Percentiles rank a stretch among this genome's conserved stretches.
phyloP scores from a whole-genome alignment of 768 basidiomycete species.

The Pleurotus sapidus region DNA sequence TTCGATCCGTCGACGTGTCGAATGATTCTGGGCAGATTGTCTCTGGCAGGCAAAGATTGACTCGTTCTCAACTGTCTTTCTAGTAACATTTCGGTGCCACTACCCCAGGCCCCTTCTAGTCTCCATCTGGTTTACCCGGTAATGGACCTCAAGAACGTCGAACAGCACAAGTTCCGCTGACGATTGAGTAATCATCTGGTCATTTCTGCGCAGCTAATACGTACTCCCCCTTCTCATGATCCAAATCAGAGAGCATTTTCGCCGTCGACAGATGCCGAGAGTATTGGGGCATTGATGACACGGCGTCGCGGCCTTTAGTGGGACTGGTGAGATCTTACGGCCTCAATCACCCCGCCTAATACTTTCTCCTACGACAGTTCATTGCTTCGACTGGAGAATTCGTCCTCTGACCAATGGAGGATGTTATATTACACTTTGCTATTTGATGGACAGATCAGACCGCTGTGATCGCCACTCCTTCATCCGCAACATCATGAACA shows the following conservation, averaged over 20 bases:
- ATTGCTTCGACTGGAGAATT: slow-evolving; percentile 3
- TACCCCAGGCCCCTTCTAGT: too few species aligned
- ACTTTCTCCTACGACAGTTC: slow-evolving; percentile 1
- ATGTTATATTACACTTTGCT: neutral
- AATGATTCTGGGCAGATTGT: too few species aligned
- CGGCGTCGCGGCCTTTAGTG: slow-evolving; percentile 80
- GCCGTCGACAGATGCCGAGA: slow-evolving; percentile 80
- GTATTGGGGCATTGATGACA: slow-evolving; percentile 91
- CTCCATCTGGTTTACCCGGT: too few species aligned
- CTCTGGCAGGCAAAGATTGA: too few species aligned
- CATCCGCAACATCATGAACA: neutral
- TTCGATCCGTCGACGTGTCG: too few species aligned
- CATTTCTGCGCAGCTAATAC: neutral
- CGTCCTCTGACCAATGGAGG: slow-evolving; percentile 1
- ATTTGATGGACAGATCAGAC: neutral
- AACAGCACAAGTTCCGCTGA: neutral
- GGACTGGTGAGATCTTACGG: neutral
- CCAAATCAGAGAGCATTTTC: slow-evolving; percentile 76
- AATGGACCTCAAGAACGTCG: neutral
- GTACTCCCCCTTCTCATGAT: slow-evolving; percentile 41
- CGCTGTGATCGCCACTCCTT: too few species aligned
- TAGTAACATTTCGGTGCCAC: too few species aligned
- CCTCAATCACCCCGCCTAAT: neutral
- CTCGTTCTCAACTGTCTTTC: too few species aligned
- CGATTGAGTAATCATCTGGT: neutral